A percentile compares a stretch with the other conserved stretches of the same genome.
Evolutionary conservation across 371 early-diverging fungal species (phyloP).

Genomic region (Scutellospora calospora): DNA sequence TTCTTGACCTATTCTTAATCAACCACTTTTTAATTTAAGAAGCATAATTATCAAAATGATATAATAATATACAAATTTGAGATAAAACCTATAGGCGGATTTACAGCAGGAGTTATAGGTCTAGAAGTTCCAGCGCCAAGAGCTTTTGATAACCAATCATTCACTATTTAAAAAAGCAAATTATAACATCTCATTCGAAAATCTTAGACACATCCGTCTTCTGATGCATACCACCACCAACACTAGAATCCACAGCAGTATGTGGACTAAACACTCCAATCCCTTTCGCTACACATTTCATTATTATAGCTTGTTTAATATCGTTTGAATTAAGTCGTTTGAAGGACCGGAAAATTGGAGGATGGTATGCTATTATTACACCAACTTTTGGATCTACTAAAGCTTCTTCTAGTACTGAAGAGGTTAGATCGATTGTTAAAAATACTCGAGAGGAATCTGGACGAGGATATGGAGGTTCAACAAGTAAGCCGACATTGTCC

Average conservation of each 20-base stretch:
- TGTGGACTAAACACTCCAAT: slow-evolving; percentile 98
- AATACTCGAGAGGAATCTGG: slow-evolving; percentile 67
- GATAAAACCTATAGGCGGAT: slow-evolving; percentile 62
- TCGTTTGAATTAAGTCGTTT: slow-evolving; percentile 83
- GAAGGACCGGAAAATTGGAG: slow-evolving; percentile 91
- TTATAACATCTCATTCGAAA: neutral
- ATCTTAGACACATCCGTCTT: neutral
- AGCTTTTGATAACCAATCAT: slow-evolving; percentile 85
- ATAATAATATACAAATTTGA: neutral
- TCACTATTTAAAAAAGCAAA: slow-evolving; percentile 56
- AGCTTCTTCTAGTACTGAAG: slow-evolving; percentile 91
- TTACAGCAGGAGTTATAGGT: slow-evolving; percentile 63
- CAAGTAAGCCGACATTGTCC: slow-evolving; percentile 97
- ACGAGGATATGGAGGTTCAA: slow-evolving; percentile 50
- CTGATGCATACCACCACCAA: slow-evolving; percentile 75
- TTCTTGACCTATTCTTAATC: slow-evolving; percentile 62
- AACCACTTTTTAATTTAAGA: neutral
- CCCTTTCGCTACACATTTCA: slow-evolving; percentile 84
- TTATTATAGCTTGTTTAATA: slow-evolving; percentile 81
- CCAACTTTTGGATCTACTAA: slow-evolving; percentile 82
- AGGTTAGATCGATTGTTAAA: slow-evolving; percentile 95
- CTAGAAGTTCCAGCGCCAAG: slow-evolving; percentile 61
- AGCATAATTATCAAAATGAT: neutral
- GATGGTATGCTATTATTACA: slow-evolving; percentile 95
- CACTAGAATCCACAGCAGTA: slow-evolving; percentile 91